Evolutionary conservation across 257 asterid species (phyloP).

Genomic region (Anisodus tanguticus): DNA sequence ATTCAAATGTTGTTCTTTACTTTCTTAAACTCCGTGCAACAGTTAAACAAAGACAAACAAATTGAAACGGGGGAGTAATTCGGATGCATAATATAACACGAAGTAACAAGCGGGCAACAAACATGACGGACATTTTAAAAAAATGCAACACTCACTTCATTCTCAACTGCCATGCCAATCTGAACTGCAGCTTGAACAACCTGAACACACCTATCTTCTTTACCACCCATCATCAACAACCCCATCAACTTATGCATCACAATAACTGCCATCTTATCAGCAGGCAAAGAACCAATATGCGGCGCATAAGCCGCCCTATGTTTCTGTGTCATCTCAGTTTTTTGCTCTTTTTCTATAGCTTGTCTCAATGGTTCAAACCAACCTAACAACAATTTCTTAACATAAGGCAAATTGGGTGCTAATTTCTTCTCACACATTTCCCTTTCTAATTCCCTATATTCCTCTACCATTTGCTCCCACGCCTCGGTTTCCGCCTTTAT

Average conservation of each 20-base stretch:
- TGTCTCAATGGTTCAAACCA: conserved; percentile 92
- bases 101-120: not conserved
- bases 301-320: conserved; percentile 74
- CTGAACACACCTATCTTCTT: conserved; percentile 75
- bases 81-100: not conserved
- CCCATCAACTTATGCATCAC: conserved; percentile 96
- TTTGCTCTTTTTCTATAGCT: conserved; percentile 82
- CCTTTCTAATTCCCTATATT: conserved; percentile 81
- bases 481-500: conserved; percentile 88
- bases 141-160: conserved; percentile 66
- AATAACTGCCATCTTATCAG: conserved; percentile 91
- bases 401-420: conserved; percentile 88
- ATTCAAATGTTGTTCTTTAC: no score
- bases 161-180: conserved; percentile 81
- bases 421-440: conserved; percentile 93
- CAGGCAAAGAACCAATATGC: conserved; percentile 67
- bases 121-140: not conserved
- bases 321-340: conserved; percentile 58
- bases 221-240: conserved; percentile 86
- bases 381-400: conserved; percentile 78
- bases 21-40: no score
- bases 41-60: no score
- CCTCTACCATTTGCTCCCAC: conserved; percentile 90
- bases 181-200: conserved; percentile 92
- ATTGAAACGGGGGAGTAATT: no score